Evolutionary conservation across 1,284 basidiomycete genomes (phyloP).

Genomic region (Puccinia hordei): DNA sequence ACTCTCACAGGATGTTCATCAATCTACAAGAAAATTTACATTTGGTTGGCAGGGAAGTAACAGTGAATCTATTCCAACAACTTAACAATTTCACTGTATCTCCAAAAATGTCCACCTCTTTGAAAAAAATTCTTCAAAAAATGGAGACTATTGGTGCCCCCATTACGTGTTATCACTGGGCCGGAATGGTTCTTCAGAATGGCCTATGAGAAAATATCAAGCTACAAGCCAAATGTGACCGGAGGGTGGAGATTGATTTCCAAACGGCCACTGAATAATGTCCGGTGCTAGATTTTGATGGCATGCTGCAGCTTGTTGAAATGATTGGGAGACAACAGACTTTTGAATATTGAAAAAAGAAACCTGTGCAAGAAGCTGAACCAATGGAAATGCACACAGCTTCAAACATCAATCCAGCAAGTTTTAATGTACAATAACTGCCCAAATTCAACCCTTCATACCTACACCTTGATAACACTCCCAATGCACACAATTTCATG

Average conservation of each 20-base stretch:
- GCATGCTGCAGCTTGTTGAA: not conserved
- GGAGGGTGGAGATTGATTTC: not conserved
- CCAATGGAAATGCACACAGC: too few relatives aligned
- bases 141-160: not conserved
- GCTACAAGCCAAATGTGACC: not conserved
- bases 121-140: not conserved
- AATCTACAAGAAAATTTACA: not conserved
- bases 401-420: too few relatives aligned
- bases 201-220: not conserved
- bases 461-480: too few relatives aligned
- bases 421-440: too few relatives aligned
- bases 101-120: not conserved
- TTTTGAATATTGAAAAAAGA: too few relatives aligned
- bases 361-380: too few relatives aligned
- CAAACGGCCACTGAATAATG: not conserved
- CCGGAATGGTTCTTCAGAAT: not conserved
- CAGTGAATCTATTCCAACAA: not conserved
- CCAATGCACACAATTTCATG: too few relatives aligned
- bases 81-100: not conserved
- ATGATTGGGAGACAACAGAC: not conserved
- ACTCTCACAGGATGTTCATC: not conserved
- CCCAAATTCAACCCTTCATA: too few relatives aligned
- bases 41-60: not conserved
- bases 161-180: not conserved
- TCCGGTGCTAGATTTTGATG: not conserved